Conservation (phyloP, 306 rosid genomes). For the Nissolia schottii region DNA sequence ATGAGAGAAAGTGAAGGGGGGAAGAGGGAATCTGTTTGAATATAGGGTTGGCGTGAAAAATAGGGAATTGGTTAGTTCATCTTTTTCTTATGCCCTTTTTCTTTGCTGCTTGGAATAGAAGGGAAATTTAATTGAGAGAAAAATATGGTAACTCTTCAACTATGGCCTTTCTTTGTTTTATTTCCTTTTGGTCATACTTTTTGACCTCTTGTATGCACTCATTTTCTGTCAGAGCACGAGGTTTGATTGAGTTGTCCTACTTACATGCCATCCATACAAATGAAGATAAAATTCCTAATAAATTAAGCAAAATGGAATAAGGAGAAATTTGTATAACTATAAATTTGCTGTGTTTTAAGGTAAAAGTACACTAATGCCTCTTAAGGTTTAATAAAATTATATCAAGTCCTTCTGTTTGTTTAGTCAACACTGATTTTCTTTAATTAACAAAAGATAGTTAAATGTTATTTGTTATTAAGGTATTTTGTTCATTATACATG, state of each 20-base stretch:
- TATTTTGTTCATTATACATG: too few relatives aligned
- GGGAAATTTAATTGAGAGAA: background rate
- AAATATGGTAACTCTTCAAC: background rate
- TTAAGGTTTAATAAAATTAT: too few relatives aligned
- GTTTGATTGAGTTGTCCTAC: background rate
- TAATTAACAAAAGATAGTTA: too few relatives aligned
- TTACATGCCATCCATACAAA: background rate
- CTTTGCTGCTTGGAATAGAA: background rate
- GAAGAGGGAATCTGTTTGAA: constrained; percentile 29
- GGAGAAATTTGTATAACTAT: background rate
- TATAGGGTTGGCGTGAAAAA: constrained; percentile 1
- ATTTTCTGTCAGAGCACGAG: background rate
- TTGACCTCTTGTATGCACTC: background rate
- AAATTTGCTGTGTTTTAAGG: too few relatives aligned
- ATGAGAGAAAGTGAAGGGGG: background rate
- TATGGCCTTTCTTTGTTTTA: background rate
- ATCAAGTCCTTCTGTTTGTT: too few relatives aligned
- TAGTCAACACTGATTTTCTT: too few relatives aligned
- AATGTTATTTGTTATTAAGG: too few relatives aligned
- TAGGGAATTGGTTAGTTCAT: constrained; percentile 5
- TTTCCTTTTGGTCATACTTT: background rate
- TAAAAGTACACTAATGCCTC: too few relatives aligned
- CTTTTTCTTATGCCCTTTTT: background rate
- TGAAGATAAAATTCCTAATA: background rate
- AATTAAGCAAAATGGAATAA: background rate